These are phyloP conservation scores for Melampsora americana DNA, from an alignment of 1,284 basidiomycete species.

Conservation along the genomic window DNA sequence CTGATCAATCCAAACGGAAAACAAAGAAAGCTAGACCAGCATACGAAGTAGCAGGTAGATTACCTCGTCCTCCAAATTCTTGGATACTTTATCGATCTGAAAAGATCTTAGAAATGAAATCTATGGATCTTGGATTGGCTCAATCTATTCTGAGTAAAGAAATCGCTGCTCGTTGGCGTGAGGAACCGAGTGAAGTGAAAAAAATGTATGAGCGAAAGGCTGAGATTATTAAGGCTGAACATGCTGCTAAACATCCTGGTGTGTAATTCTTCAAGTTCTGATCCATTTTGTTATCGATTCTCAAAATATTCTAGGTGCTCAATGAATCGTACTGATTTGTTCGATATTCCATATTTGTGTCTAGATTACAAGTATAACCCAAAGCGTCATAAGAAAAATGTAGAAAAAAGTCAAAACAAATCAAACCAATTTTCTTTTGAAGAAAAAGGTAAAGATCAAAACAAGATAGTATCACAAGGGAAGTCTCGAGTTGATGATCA, in stretches of 20 bases:
- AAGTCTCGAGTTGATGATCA: background rate
- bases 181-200: constrained; percentile 31
- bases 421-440: background rate
- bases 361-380: constrained; percentile 4
- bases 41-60: constrained; percentile 12
- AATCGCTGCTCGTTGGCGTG: constrained; percentile 38
- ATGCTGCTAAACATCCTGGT: constrained; percentile 42
- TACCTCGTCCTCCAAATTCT: constrained; percentile 39
- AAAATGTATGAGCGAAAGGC: constrained; percentile 36
- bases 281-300: background rate
- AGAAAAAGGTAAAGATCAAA: background rate
- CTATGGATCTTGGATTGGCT: constrained; percentile 24
- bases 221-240: constrained; percentile 40
- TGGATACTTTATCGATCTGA: constrained; percentile 44
- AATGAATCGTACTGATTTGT: background rate
- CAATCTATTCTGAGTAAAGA: constrained; percentile 43
- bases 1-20: background rate
- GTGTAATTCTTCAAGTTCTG: background rate
- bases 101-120: constrained; percentile 35
- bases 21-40: constrained; percentile 4
- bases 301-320: background rate
- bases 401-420: background rate
- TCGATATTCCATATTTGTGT: background rate
- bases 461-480: background rate
- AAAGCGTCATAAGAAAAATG: background rate